Conservation (phyloP, 2,329 filamentous ascomycete genomes). For the Bertia moriformis region DNA sequence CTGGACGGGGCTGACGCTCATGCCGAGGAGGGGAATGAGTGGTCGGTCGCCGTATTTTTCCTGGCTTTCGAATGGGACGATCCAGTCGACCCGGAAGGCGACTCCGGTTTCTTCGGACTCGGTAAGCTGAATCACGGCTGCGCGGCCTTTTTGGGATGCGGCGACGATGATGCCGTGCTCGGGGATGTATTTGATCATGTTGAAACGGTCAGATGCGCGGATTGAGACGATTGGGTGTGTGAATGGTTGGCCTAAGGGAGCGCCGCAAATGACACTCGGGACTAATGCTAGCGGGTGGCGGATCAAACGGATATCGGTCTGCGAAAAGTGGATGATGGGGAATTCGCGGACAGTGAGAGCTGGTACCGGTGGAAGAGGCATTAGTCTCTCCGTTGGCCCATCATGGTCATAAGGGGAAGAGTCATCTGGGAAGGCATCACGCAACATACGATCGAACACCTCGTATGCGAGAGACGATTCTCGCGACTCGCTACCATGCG, state of each 20-base stretch:
- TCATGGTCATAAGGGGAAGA: too few relatives aligned
- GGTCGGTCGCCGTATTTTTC: slow-evolving; percentile 26
- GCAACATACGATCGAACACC: not conserved
- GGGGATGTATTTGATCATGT: slow-evolving; percentile 40
- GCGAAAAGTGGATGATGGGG: slow-evolving; percentile 23
- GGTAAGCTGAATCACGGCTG: slow-evolving; percentile 35
- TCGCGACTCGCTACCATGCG: too few relatives aligned
- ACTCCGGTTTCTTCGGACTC: slow-evolving; percentile 15
- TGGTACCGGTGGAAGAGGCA: slow-evolving; percentile 2
- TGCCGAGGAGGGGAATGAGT: slow-evolving; percentile 29
- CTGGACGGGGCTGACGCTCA: slow-evolving; percentile 40
- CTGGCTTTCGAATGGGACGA: slow-evolving; percentile 35
- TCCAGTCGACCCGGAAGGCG: slow-evolving; percentile 37
- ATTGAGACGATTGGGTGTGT: slow-evolving; percentile 8
- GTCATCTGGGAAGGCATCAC: not conserved
- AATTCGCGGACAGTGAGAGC: slow-evolving; percentile 9
- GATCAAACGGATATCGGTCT: slow-evolving; percentile 19
- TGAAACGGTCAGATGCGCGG: slow-evolving; percentile 31
- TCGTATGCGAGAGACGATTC: too few relatives aligned
- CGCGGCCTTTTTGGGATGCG: slow-evolving; percentile 40
- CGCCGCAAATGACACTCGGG: slow-evolving; percentile 14
- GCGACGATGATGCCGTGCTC: slow-evolving; percentile 41
- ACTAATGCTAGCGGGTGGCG: slow-evolving; percentile 14
- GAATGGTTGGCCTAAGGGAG: slow-evolving; percentile 11
- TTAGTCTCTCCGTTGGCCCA: not conserved